Evolutionary conservation across 192 early-diverging fungal species (phyloP).

Genomic region (Linnemannia hyalina): DNA sequence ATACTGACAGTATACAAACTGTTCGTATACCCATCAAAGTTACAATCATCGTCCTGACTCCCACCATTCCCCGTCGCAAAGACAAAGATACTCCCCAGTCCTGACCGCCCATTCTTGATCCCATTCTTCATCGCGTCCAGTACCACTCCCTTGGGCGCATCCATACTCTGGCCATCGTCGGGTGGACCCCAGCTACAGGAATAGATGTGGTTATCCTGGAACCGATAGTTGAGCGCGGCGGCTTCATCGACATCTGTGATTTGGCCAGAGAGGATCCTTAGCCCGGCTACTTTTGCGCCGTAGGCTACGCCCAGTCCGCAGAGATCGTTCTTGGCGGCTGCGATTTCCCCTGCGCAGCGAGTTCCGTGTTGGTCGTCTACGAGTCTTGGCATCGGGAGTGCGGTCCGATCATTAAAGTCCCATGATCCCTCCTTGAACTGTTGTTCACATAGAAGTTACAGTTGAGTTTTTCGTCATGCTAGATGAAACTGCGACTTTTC

Average conservation of each 20-base stretch:
- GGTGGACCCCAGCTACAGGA: conserved; percentile 96
- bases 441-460: not conserved
- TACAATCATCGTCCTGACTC: conserved; percentile 85
- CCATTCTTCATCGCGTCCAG: conserved; percentile 90
- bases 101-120: conserved; percentile 85
- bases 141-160: conserved; percentile 86
- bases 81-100: conserved; percentile 90
- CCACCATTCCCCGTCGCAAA: conserved; percentile 97
- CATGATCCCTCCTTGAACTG: conserved; percentile 91
- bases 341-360: conserved; percentile 97
- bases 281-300: conserved; percentile 83
- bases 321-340: conserved; percentile 88
- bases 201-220: conserved; percentile 94
- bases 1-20: conserved; percentile 96
- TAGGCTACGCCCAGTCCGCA: conserved; percentile 96
- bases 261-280: conserved; percentile 90
- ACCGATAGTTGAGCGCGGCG: conserved; percentile 88
- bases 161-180: conserved; percentile 88
- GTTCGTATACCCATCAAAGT: conserved; percentile 97
- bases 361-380: conserved; percentile 94
- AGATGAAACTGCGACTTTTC: not conserved
- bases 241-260: conserved; percentile 96
- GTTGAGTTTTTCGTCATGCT: not conserved
- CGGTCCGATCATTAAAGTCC: conserved; percentile 91
- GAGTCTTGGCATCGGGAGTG: conserved; percentile 81